Evolutionary conservation across 2,329 filamentous ascomycete genomes (phyloP), one percentile per base, ranked within the genome.

Genomic region (Aspergillus sp.): DNA sequence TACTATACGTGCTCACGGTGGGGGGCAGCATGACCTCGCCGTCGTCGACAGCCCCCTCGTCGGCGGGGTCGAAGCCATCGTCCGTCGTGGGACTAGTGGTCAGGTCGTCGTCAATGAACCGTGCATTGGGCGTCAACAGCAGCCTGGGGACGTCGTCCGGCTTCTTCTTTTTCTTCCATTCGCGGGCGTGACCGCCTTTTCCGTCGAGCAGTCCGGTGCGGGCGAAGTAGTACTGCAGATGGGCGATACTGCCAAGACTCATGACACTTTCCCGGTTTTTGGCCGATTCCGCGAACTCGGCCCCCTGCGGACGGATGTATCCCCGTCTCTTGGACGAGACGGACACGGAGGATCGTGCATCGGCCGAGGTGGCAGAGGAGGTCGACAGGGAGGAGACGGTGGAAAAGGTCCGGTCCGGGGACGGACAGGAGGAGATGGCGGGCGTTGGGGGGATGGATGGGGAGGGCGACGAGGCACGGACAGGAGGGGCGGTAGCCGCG

Each of bases 181-280:
- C 88, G 64, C 88, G 88, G 19, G 89, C 87, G 70, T 95, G 88
- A 49, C 85, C 94, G 32, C 92, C 93, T 70, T 97, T 97, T 52
- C 93, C 91, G 67, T 99, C 94, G 47, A 99, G 76, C 58, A 99
- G 76, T 5, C 94, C 94, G 0, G 94, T 99, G 54, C 94, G 82
- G 32, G 94, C 93, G 76, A 99, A 99, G 75, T 97, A 99, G 75
- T 97, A 96, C 73, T 99, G 94, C 66, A 99, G 78, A 76, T 99
- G 94, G 51, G 92, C 91, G 64, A 99, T 99, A 72, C 92, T 97
- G 50, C 94, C 94, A 57, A 99, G 76, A 67, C 91, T 96, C 84
- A 97, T 88, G 59, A 99, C 94, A 68, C 92, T 97, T 71, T 99
- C 93, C 58, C 94, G 83, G 47, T 91, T 91, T 67, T 86, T 86